Conservation (phyloP, 371 early-diverging fungal species). For the Lichtheimia corymbifera region DNA sequence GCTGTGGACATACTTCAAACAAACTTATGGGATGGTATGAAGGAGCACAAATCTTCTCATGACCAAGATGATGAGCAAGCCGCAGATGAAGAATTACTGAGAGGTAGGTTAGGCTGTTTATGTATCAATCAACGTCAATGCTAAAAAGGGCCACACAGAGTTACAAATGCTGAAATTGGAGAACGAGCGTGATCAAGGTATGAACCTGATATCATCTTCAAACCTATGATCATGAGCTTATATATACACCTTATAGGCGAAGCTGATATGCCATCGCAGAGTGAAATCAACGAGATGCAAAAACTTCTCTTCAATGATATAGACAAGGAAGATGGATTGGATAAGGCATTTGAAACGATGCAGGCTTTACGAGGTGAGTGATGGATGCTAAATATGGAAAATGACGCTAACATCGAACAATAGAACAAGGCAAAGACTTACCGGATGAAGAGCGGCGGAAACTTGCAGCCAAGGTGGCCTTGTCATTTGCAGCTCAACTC, state of each 20-base stretch:
- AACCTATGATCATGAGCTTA: neutral
- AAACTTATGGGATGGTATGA: constrained; percentile 76
- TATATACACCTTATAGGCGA: neutral
- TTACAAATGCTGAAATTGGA: constrained; percentile 14
- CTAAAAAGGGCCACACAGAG: constrained; percentile 1
- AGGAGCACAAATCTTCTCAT: constrained; percentile 16
- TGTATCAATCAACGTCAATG: too few species aligned
- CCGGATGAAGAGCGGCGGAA: constrained; percentile 63
- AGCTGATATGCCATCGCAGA: constrained; percentile 38
- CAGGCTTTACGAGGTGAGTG: constrained; percentile 57
- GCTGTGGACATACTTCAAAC: constrained; percentile 66
- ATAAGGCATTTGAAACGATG: constrained; percentile 55
- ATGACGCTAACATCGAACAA: neutral
- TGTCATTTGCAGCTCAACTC: constrained; percentile 62
- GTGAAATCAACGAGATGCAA: constrained; percentile 56
- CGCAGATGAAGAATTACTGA: neutral
- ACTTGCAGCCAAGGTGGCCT: constrained; percentile 66
- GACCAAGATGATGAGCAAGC: neutral
- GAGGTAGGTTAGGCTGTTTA: constrained; percentile 7
- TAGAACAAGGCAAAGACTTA: constrained; percentile 59
- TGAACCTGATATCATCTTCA: too few species aligned
- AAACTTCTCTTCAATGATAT: constrained; percentile 57
- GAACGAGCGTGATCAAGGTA: constrained; percentile 1
- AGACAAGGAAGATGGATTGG: constrained; percentile 69
- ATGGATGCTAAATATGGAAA: neutral